A percentile compares a stretch with the other conserved stretches of the same genome.
These are phyloP conservation scores for Aspergillus hortae DNA, from an alignment of 2,329 filamentous ascomycete species.

Conservation along the genomic window DNA sequence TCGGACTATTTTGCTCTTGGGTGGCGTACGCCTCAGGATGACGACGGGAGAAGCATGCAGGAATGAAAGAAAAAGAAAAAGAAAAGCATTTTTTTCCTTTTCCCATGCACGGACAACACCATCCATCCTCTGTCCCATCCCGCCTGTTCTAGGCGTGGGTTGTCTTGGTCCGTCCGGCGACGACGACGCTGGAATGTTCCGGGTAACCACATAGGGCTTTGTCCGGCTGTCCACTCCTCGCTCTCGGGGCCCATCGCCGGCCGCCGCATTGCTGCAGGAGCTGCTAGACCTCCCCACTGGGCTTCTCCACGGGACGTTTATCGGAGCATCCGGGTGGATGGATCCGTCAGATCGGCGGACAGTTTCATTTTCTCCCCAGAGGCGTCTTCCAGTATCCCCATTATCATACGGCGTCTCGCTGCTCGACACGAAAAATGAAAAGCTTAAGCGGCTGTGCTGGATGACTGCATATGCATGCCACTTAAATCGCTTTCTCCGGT, in stretches of 20 bases:
- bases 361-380: too few relatives aligned
- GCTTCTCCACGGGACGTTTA: slow-evolving; percentile 1
- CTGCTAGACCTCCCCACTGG: slow-evolving; percentile 2
- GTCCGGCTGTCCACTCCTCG: slow-evolving; percentile 7
- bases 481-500: neutral
- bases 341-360: too few relatives aligned
- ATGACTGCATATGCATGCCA: neutral
- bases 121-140: too few relatives aligned
- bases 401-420: too few relatives aligned
- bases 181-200: slow-evolving; percentile 3
- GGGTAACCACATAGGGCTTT: slow-evolving; percentile 29
- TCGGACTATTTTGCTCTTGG: slow-evolving; percentile 1
- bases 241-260: neutral
- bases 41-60: neutral
- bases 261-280: slow-evolving; percentile 1
- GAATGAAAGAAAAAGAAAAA: neutral
- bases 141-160: neutral
- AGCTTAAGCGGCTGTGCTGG: neutral
- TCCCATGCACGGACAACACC: too few relatives aligned
- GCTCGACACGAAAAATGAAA: neutral
- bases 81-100: neutral
- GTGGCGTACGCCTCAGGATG: neutral
- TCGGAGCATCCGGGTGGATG: neutral
- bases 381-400: too few relatives aligned
- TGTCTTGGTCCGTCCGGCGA: neutral